A percentile compares a stretch with the other conserved stretches of the same genome.
Conservation (phyloP, 805 yeast species). For the Alloascoidea africana region DNA sequence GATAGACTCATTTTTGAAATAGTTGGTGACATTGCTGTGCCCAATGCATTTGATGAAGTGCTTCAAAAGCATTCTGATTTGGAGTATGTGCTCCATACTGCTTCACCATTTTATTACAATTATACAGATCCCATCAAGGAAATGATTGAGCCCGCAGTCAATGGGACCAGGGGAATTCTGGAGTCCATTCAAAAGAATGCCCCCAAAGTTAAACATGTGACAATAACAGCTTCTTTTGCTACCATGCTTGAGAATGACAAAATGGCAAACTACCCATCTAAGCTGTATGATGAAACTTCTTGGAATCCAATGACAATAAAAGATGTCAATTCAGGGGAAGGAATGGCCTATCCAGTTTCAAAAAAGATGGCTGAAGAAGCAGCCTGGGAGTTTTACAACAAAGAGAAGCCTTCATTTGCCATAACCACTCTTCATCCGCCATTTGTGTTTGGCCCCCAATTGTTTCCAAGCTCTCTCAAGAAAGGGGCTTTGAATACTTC, state of each 20-base stretch:
- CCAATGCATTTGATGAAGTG: slow-evolving; percentile 32
- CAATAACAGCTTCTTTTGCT: slow-evolving; percentile 30
- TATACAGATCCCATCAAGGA: slow-evolving; percentile 23
- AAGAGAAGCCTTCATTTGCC: not conserved
- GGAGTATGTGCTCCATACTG: slow-evolving; percentile 22
- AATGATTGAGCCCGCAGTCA: slow-evolving; percentile 29
- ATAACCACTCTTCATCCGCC: not conserved
- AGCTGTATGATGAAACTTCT: not conserved
- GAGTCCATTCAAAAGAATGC: slow-evolving; percentile 23
- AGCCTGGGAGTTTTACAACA: not conserved
- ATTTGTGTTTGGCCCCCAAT: not conserved
- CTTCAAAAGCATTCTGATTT: slow-evolving; percentile 22
- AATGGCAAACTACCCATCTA: not conserved
- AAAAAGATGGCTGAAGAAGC: not conserved
- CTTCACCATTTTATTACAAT: slow-evolving; percentile 21
- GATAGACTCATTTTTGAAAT: slow-evolving; percentile 12
- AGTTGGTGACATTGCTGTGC: slow-evolving; percentile 16
- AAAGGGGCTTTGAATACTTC: not conserved
- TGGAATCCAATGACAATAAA: not conserved
- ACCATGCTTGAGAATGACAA: not conserved
- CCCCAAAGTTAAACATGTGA: slow-evolving; percentile 26
- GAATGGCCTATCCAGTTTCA: not conserved
- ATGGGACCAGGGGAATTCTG: slow-evolving; percentile 29
- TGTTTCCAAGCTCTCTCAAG: not conserved
- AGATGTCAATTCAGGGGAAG: not conserved